phyloP scores from a whole-genome alignment of 75 land plant species.

The Cryptomeria japonica region DNA sequence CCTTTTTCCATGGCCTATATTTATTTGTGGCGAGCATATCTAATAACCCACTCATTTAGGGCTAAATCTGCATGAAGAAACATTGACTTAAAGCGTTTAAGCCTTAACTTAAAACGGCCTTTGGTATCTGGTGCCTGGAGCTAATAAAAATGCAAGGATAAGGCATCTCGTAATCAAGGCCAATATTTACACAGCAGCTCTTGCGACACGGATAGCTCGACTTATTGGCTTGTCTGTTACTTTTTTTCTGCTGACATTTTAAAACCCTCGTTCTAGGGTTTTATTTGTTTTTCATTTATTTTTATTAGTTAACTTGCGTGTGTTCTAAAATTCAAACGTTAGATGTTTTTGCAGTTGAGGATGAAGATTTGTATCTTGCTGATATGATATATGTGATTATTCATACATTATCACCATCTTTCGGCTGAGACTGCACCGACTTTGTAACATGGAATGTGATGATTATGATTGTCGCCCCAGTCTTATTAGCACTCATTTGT shows the following conservation, averaged over 20 bases:
- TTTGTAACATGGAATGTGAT: not conserved
- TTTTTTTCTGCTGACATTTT: not conserved
- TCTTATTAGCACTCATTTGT: not conserved
- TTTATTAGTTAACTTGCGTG: too few species aligned
- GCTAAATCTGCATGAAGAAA: too few species aligned
- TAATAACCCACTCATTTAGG: too few species aligned
- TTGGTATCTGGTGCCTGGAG: not conserved
- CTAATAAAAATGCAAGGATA: not conserved
- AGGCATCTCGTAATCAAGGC: not conserved
- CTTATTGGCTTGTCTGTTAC: not conserved
- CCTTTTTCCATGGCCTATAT: too few species aligned
- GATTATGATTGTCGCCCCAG: conserved; percentile 1
- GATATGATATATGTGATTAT: not conserved
- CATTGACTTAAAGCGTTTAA: too few species aligned
- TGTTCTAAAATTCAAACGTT: too few species aligned
- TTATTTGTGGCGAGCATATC: too few species aligned
- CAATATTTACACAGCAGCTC: not conserved
- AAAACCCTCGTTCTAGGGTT: not conserved
- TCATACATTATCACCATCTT: not conserved
- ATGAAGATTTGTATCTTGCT: not conserved
- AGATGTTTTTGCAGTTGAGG: not conserved
- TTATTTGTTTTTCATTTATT: too few species aligned
- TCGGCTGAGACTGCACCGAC: not conserved
- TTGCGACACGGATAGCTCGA: not conserved
- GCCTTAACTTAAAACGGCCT: not conserved